phyloP scores from a whole-genome alignment of 306 rosid genomes.

The Lathyrus sativus region DNA sequence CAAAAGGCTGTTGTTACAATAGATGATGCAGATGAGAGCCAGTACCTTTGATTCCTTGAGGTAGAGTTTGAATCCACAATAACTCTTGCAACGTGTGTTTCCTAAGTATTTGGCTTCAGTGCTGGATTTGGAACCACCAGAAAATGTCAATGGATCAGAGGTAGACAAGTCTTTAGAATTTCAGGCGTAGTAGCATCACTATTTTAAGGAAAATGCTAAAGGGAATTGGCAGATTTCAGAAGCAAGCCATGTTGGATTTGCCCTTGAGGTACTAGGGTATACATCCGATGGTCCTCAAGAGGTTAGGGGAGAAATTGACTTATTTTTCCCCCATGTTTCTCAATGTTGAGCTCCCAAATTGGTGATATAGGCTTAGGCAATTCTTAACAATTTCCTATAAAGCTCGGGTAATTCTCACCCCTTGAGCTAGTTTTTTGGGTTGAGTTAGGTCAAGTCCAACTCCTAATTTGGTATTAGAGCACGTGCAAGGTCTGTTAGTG shows the following conservation, averaged over 20 bases:
- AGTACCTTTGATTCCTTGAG: constrained; percentile 3
- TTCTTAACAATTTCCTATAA: neutral
- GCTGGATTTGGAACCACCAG: neutral
- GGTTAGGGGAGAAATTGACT: constrained; percentile 2
- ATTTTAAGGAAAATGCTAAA: neutral
- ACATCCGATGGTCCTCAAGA: neutral
- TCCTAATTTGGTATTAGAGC: neutral
- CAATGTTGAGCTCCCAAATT: neutral
- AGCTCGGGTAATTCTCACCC: neutral
- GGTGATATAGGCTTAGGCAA: neutral
- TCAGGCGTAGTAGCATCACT: constrained; percentile 9
- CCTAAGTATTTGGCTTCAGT: constrained; percentile 2
- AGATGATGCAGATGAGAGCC: neutral
- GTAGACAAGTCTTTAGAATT: neutral
- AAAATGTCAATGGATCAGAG: neutral
- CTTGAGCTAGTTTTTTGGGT: neutral
- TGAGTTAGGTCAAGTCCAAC: neutral
- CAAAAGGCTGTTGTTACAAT: constrained; percentile 18
- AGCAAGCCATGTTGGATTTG: constrained; percentile 7
- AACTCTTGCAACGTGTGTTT: neutral
- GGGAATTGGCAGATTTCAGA: constrained; percentile 7
- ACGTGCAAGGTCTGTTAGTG: neutral
- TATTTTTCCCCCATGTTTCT: neutral
- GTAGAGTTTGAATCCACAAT: neutral
- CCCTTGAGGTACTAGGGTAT: constrained; percentile 1